Percentiles rank a stretch among this genome's conserved stretches.
Evolutionary conservation across 371 early-diverging fungal genomes (phyloP).

Genomic region (Apophysomyces elegans): DNA sequence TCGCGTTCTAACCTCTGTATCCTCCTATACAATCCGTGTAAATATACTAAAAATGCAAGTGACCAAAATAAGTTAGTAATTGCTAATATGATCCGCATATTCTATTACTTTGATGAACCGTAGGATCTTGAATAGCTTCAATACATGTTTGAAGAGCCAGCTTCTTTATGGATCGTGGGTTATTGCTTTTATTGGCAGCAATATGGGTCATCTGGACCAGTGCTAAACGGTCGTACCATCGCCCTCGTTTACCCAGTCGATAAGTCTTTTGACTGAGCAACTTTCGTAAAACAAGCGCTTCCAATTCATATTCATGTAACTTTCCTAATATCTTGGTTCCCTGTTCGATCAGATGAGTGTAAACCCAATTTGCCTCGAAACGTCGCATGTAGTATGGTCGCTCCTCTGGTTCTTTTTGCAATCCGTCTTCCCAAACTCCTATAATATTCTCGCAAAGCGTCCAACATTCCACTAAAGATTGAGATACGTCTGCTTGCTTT

Average conservation of each 20-base stretch:
- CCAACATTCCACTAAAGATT: slow-evolving; percentile 26
- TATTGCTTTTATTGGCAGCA: slow-evolving; percentile 14
- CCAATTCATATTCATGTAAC: slow-evolving; percentile 61
- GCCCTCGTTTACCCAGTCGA: slow-evolving; percentile 62
- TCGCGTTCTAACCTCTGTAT: slow-evolving; percentile 55
- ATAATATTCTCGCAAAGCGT: slow-evolving; percentile 45
- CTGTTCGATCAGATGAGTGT: slow-evolving; percentile 64
- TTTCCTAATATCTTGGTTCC: slow-evolving; percentile 60
- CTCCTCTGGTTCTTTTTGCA: slow-evolving; percentile 15
- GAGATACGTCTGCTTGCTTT: slow-evolving; percentile 22
- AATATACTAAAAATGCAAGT: slow-evolving; percentile 26
- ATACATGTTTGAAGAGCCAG: slow-evolving; percentile 57
- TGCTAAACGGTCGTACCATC: slow-evolving; percentile 75
- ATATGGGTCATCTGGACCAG: slow-evolving; percentile 64
- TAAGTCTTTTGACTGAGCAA: slow-evolving; percentile 65
- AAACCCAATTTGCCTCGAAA: slow-evolving; percentile 69
- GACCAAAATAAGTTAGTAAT: not conserved
- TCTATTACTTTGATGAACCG: slow-evolving; percentile 52
- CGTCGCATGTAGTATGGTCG: slow-evolving; percentile 42
- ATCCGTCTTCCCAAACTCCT: slow-evolving; percentile 47
- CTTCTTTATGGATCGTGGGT: slow-evolving; percentile 48
- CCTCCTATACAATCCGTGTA: slow-evolving; percentile 39
- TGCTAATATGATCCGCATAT: not conserved
- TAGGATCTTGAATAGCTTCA: slow-evolving; percentile 57
- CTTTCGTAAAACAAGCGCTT: slow-evolving; percentile 57